Evolutionary conservation across 2,329 filamentous ascomycete species (phyloP).

Genomic region (Xylariaceae sp.): DNA sequence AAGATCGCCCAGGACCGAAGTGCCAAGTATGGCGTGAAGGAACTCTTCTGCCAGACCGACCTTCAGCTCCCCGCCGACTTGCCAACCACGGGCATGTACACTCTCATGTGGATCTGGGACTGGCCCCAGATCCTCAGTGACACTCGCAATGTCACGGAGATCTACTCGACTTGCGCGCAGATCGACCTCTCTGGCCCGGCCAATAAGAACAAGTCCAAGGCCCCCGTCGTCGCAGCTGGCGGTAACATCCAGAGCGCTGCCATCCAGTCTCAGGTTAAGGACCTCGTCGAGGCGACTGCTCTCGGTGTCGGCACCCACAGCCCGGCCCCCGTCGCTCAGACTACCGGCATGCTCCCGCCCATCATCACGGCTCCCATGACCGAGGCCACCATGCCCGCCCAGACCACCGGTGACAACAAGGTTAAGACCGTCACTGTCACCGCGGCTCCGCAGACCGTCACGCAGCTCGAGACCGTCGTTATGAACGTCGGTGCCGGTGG

Average conservation of each 20-base stretch:
- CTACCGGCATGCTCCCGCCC: conserved; percentile 10
- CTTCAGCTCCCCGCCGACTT: conserved; percentile 66
- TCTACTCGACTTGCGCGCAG: conserved; percentile 50
- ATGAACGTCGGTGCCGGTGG: conserved; percentile 19
- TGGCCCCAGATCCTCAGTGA: conserved; percentile 62
- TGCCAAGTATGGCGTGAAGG: conserved; percentile 48
- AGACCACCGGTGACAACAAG: conserved; percentile 22
- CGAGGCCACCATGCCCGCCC: conserved; percentile 15
- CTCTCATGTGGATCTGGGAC: conserved; percentile 95
- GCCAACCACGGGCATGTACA: conserved; percentile 60
- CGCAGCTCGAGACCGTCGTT: conserved; percentile 36
- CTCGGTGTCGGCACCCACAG: conserved; percentile 29
- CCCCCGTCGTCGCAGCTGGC: conserved; percentile 35
- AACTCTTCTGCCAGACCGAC: conserved; percentile 77
- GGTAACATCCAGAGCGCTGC: conserved; percentile 30
- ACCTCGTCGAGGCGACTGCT: conserved; percentile 34
- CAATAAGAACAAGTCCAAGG: conserved; percentile 28
- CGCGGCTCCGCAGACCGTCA: conserved; percentile 35
- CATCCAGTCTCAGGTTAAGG: conserved; percentile 42
- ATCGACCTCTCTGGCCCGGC: conserved; percentile 29
- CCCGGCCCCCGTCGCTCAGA: conserved; percentile 23
- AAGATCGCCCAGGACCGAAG: conserved; percentile 56
- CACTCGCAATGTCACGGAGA: conserved; percentile 46
- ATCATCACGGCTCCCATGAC: neutral
- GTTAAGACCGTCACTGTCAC: conserved; percentile 41